A percentile compares a stretch with the other conserved stretches of the same genome.
Conservation (phyloP, 495 filamentous ascomycete species). For the Hypomontagnella monticulosa region DNA sequence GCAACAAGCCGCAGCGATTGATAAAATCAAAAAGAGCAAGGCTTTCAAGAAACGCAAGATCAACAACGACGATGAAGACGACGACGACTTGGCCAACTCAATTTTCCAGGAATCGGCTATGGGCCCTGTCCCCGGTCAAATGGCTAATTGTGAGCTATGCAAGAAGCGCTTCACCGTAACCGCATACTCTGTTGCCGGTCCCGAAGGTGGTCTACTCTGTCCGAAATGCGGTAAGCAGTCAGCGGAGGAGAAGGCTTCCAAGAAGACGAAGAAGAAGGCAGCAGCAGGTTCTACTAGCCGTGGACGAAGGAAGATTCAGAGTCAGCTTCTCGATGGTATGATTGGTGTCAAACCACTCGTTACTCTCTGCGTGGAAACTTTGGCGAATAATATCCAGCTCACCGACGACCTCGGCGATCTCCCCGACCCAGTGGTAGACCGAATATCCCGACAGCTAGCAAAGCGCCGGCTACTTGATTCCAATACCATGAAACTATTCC, state of each 20-base stretch:
- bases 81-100: constrained; percentile 61
- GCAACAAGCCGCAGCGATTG: constrained; percentile 70
- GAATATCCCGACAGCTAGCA: constrained; percentile 81
- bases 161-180: constrained; percentile 93
- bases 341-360: constrained; percentile 77
- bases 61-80: constrained; percentile 55
- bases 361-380: constrained; percentile 84
- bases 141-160: constrained; percentile 87
- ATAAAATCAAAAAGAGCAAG: constrained; percentile 83
- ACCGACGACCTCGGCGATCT: constrained; percentile 87
- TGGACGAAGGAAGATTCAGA: constrained; percentile 75
- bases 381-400: constrained; percentile 82
- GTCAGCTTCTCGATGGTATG: constrained; percentile 78
- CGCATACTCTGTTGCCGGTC: constrained; percentile 83
- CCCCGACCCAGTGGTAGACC: constrained; percentile 71
- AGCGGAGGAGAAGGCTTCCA: constrained; percentile 69
- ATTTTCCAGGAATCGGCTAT: constrained; percentile 65
- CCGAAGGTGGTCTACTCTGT: constrained; percentile 85
- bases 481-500: constrained; percentile 76
- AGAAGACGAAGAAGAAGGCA: constrained; percentile 60
- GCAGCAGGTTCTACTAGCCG: constrained; percentile 50
- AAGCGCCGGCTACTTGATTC: constrained; percentile 78
- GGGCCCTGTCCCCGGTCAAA: constrained; percentile 81
- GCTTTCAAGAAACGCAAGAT: constrained; percentile 70
- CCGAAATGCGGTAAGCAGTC: constrained; percentile 78